Evolutionary conservation across 176 grass and related monocot genomes (phyloP).

Genomic region (Zizania latifolia): DNA sequence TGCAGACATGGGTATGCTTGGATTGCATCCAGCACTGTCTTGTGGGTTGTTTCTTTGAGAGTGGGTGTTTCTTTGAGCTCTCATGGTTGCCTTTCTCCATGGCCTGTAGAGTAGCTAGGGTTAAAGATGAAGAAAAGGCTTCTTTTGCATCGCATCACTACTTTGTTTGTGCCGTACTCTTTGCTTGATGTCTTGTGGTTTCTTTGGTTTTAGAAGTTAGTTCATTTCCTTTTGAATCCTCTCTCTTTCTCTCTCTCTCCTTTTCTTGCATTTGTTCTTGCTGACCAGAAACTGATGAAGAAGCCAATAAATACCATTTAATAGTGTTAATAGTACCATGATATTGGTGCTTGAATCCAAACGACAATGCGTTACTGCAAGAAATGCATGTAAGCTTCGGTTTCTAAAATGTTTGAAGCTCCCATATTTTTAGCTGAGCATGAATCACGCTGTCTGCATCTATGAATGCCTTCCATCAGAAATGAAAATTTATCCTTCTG

Average conservation of each 20-base stretch:
- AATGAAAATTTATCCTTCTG: neutral
- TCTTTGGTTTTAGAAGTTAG: neutral
- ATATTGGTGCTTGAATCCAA: neutral
- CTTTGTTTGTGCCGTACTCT: neutral
- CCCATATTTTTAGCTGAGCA: neutral
- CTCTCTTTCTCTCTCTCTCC: too few species aligned
- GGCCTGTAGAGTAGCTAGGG: too few species aligned
- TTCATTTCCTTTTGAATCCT: too few species aligned
- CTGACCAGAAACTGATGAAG: too few species aligned
- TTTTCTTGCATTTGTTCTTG: too few species aligned
- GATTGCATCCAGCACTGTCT: neutral
- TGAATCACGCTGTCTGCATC: neutral
- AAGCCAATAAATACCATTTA: too few species aligned
- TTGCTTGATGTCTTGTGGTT: neutral
- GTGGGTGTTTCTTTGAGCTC: neutral
- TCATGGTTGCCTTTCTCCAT: neutral
- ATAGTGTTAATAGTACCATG: too few species aligned
- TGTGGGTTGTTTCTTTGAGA: too few species aligned
- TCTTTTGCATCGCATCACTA: neutral
- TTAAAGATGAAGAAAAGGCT: neutral
- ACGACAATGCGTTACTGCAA: neutral
- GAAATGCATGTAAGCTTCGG: neutral
- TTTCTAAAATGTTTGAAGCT: neutral
- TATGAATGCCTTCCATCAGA: neutral
- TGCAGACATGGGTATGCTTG: neutral